These are phyloP conservation scores for Rostrohypoxylon terebratum DNA, from an alignment of 495 filamentous ascomycete species.

Conservation along the genomic window DNA sequence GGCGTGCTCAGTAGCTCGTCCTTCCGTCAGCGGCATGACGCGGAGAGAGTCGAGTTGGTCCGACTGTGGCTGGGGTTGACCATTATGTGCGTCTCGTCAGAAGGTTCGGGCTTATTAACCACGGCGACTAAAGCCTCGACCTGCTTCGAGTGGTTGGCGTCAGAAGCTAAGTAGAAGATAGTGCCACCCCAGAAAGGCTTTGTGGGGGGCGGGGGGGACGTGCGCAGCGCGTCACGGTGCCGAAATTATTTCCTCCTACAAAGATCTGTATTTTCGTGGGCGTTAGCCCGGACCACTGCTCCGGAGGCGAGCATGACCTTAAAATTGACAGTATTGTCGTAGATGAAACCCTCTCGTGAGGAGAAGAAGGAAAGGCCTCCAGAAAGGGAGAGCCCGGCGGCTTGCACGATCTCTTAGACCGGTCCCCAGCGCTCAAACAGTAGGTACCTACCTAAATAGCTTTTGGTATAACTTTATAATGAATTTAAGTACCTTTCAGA, in stretches of 20 bases:
- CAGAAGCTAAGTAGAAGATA: not conserved
- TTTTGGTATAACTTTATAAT: no score
- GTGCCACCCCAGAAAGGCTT: not conserved
- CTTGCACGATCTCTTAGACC: no score
- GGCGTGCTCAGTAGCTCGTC: slow-evolving; percentile 12
- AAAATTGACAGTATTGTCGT: not conserved
- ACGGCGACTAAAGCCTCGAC: not conserved
- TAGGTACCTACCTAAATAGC: no score
- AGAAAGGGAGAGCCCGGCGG: slow-evolving; percentile 1
- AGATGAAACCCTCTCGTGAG: slow-evolving; percentile 19
- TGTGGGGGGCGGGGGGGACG: not conserved
- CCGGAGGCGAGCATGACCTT: not conserved
- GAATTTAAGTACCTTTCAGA: no score
- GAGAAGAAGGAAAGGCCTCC: slow-evolving; percentile 27
- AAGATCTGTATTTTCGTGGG: not conserved
- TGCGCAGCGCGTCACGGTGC: not conserved
- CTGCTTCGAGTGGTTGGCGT: not conserved
- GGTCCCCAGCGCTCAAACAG: no score
- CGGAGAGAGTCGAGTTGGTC: slow-evolving; percentile 1
- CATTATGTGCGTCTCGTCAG: not conserved
- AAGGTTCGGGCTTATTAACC: not conserved
- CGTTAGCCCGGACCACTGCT: not conserved
- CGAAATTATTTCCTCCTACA: slow-evolving; percentile 4
- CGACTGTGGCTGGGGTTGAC: slow-evolving; percentile 23
- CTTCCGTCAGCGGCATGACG: not conserved